Percentiles rank a stretch among this genome's conserved stretches.
Conservation (phyloP, 2,329 filamentous ascomycete genomes). For the Xylariaceae sp. region DNA sequence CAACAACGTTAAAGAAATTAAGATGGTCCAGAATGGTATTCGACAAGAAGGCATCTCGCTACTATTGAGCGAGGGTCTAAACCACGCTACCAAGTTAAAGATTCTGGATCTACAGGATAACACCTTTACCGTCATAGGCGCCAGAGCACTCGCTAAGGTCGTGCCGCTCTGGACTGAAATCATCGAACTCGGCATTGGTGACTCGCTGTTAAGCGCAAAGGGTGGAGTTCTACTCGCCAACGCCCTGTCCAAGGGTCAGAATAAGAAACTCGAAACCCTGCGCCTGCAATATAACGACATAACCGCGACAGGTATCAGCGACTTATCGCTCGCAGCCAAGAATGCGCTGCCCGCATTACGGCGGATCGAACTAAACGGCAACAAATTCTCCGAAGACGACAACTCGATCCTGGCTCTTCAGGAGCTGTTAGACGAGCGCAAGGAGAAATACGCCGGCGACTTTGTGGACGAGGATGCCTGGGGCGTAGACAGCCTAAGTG, state of each 20-base stretch:
- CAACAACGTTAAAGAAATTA: slow-evolving; percentile 74
- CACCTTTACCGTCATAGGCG: slow-evolving; percentile 82
- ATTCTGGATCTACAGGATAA: slow-evolving; percentile 94
- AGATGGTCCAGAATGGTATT: slow-evolving; percentile 99
- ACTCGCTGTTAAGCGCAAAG: slow-evolving; percentile 76
- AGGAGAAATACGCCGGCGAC: slow-evolving; percentile 66
- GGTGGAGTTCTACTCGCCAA: slow-evolving; percentile 70
- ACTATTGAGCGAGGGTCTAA: slow-evolving; percentile 74
- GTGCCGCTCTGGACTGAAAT: slow-evolving; percentile 70
- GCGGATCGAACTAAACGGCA: slow-evolving; percentile 91
- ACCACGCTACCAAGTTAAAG: slow-evolving; percentile 62
- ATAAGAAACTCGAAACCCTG: slow-evolving; percentile 73
- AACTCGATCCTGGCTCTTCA: slow-evolving; percentile 63
- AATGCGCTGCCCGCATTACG: slow-evolving; percentile 68
- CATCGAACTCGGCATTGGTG: slow-evolving; percentile 80
- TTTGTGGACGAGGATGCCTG: slow-evolving; percentile 71
- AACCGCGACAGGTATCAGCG: slow-evolving; percentile 67
- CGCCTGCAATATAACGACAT: slow-evolving; percentile 95
- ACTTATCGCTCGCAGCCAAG: slow-evolving; percentile 64
- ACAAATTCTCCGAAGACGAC: slow-evolving; percentile 89
- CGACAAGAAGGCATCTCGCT: slow-evolving; percentile 85
- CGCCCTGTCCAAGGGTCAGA: slow-evolving; percentile 70
- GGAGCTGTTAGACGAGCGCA: slow-evolving; percentile 69
- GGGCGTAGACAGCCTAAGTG: slow-evolving; percentile 81
- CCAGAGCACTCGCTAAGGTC: slow-evolving; percentile 71